Percentiles rank a stretch among this genome's conserved stretches.
phyloP scores from a whole-genome alignment of 2,329 filamentous ascomycete species.

The Monascus ruber region DNA sequence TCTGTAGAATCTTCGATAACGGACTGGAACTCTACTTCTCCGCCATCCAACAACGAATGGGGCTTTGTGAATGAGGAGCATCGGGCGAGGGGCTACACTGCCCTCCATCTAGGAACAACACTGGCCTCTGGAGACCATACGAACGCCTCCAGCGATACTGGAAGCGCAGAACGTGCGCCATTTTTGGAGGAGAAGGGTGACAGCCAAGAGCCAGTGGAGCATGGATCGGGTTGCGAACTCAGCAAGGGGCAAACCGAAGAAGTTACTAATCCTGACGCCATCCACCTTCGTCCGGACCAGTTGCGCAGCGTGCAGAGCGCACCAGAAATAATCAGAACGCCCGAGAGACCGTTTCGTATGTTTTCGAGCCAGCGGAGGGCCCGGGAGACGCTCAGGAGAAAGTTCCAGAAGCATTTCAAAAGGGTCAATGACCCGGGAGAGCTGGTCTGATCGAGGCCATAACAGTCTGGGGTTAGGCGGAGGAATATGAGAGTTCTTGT shows the following conservation, averaged over 20 bases:
- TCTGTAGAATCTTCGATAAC: conserved; percentile 59
- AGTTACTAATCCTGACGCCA: conserved; percentile 7
- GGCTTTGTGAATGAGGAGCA: conserved; percentile 72
- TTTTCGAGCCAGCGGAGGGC: neutral
- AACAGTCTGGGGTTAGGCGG: neutral
- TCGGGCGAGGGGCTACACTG: conserved; percentile 59
- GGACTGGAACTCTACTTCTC: conserved; percentile 45
- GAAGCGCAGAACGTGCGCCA: conserved; percentile 6
- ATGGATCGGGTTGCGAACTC: no score
- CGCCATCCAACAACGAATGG: conserved; percentile 57
- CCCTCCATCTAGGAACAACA: conserved; percentile 38
- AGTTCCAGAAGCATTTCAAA: conserved; percentile 2
- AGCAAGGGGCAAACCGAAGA: no score
- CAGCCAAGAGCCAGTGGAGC: neutral
- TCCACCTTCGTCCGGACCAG: conserved; percentile 7
- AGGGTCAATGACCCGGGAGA: neutral
- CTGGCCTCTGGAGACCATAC: conserved; percentile 1
- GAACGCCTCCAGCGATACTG: conserved; percentile 3
- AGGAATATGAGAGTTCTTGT: neutral
- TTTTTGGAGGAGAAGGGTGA: conserved; percentile 1
- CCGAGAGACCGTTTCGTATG: conserved; percentile 2
- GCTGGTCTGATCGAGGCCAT: conserved; percentile 2
- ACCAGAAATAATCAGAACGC: conserved; percentile 21
- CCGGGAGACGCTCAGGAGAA: conserved; percentile 1
- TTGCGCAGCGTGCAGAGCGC: conserved; percentile 21